Conservation (phyloP, 164 flowering plant genomes). For the Cinnamomum micranthum region DNA sequence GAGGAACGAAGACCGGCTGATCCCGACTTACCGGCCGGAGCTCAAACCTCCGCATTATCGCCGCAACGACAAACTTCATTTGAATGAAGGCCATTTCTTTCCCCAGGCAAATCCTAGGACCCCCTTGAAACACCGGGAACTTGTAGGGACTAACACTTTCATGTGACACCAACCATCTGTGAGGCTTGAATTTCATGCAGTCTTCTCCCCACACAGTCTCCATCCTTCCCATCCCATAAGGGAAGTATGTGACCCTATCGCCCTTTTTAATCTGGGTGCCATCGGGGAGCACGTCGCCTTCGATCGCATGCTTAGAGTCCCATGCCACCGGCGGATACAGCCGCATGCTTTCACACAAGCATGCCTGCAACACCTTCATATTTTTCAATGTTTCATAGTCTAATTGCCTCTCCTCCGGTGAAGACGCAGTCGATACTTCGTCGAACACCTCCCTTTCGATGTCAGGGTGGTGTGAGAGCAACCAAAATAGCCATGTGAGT, state of each 20-base stretch:
- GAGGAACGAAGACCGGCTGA: constrained; percentile 53
- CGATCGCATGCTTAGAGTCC: constrained; percentile 70
- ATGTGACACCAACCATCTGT: constrained; percentile 50
- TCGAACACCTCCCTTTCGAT: constrained; percentile 24
- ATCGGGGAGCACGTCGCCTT: constrained; percentile 53
- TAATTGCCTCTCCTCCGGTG: neutral
- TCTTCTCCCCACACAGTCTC: constrained; percentile 67
- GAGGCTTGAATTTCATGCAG: constrained; percentile 42
- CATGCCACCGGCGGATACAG: constrained; percentile 79
- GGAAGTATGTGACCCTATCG: constrained; percentile 65
- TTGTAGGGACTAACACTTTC: constrained; percentile 40
- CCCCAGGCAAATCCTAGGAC: constrained; percentile 74
- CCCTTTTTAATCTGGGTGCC: constrained; percentile 55
- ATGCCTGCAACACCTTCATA: constrained; percentile 50
- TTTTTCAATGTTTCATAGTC: constrained; percentile 41
- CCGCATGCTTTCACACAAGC: constrained; percentile 65
- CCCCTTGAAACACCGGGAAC: constrained; percentile 77
- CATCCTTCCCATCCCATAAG: constrained; percentile 86
- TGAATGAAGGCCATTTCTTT: constrained; percentile 79
- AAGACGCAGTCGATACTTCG: constrained; percentile 13
- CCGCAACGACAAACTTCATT: constrained; percentile 66
- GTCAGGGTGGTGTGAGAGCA: constrained; percentile 10
- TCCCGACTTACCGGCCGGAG: constrained; percentile 29
- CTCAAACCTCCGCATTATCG: constrained; percentile 44
- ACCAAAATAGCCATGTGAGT: constrained; percentile 70